Evolutionary conservation across 305 asterid species (phyloP).

Genomic region (Solanum hybrid): DNA sequence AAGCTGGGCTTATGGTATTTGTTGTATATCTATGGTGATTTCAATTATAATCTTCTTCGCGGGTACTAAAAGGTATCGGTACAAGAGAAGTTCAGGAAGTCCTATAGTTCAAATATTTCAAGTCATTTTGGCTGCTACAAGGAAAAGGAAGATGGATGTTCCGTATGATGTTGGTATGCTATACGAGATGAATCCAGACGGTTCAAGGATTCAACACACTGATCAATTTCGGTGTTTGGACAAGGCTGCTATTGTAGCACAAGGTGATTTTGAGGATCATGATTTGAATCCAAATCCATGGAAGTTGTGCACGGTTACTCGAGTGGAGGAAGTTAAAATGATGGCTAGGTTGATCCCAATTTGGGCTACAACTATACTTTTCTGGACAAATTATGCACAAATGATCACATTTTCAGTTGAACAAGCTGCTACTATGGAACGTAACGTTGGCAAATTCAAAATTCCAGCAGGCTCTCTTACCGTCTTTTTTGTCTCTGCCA

Average conservation of each 20-base stretch:
- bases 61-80: conserved; percentile 32
- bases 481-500: conserved; percentile 29
- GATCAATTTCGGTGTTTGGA: conserved; percentile 33
- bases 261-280: conserved; percentile 13
- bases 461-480: conserved; percentile 38
- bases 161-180: conserved; percentile 19
- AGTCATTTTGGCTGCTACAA: conserved; percentile 29
- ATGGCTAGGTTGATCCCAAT: conserved; percentile 27
- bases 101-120: conserved; percentile 37
- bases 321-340: conserved; percentile 40
- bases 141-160: conserved; percentile 24
- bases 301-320: conserved; percentile 24
- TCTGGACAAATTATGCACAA: conserved; percentile 37
- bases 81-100: conserved; percentile 34
- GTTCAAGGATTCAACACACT: conserved; percentile 17
- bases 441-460: conserved; percentile 21
- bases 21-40: conserved; percentile 29
- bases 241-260: conserved; percentile 30
- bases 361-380: conserved; percentile 37
- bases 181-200: conserved; percentile 20
- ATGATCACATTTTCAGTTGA: conserved; percentile 34
- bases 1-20: conserved; percentile 45
- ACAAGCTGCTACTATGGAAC: conserved; percentile 29
- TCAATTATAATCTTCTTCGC: conserved; percentile 26
- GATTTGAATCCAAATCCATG: conserved; percentile 19